Percentiles rank a stretch among this genome's conserved stretches.
These are phyloP conservation scores for Aspergillus flavus DNA, from an alignment of 2,329 filamentous ascomycete species.

Conservation along the genomic window DNA sequence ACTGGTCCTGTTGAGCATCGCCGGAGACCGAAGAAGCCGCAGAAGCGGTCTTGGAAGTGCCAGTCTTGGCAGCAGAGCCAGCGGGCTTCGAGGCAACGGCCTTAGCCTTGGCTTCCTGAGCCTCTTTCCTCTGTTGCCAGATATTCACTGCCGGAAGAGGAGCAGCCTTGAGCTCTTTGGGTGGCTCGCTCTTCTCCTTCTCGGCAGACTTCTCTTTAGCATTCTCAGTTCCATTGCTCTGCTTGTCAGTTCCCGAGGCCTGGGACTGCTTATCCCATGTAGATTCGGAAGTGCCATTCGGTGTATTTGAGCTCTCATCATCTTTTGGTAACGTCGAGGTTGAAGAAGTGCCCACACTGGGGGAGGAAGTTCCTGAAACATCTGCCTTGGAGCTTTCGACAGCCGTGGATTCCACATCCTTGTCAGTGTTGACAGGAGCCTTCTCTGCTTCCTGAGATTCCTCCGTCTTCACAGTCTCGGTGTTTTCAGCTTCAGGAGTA, in stretches of 20 bases:
- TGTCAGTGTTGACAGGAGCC: constrained; percentile 31
- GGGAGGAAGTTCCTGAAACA: constrained; percentile 52
- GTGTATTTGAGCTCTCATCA: constrained; percentile 62
- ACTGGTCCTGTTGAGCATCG: constrained; percentile 43
- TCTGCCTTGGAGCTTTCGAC: constrained; percentile 31
- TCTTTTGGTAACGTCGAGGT: constrained; percentile 59
- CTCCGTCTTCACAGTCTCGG: constrained; percentile 51
- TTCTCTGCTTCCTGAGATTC: constrained; percentile 44
- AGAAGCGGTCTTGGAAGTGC: constrained; percentile 29
- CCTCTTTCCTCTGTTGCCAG: constrained; percentile 79
- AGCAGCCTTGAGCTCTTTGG: constrained; percentile 73
- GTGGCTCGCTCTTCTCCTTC: constrained; percentile 62
- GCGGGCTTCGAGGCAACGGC: constrained; percentile 33
- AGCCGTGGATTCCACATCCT: constrained; percentile 38
- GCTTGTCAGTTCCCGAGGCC: constrained; percentile 63
- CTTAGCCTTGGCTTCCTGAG: constrained; percentile 56
- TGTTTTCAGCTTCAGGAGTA: constrained; percentile 32
- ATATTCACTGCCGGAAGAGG: constrained; percentile 82
- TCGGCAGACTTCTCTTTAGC: constrained; percentile 60
- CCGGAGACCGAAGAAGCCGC: constrained; percentile 31
- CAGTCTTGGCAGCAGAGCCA: constrained; percentile 21
- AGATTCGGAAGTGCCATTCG: constrained; percentile 66
- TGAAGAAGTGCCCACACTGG: constrained; percentile 57
- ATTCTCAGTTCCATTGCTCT: constrained; percentile 41
- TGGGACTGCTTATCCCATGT: constrained; percentile 69